Conservation (phyloP, 371 early-diverging fungal genomes). For the Globomyces sp. region DNA sequence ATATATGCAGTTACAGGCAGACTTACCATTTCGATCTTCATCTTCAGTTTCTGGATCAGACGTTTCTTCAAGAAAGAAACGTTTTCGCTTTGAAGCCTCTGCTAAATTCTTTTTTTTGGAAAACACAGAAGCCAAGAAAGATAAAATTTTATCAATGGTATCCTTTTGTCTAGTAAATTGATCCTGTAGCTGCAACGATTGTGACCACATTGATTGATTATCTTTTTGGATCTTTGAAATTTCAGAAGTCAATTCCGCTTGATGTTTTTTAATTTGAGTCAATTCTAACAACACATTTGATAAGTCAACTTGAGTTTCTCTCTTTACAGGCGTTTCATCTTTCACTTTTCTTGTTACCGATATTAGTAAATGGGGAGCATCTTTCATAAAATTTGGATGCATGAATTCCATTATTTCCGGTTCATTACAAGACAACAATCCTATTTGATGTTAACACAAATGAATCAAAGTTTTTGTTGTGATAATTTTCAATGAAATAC, state of each 20-base stretch:
- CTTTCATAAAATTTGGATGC: constrained; percentile 47
- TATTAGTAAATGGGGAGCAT: constrained; percentile 46
- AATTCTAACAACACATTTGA: constrained; percentile 62
- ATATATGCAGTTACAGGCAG: constrained; percentile 3
- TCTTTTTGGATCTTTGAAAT: constrained; percentile 84
- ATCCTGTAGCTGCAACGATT: constrained; percentile 70
- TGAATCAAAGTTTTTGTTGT: not conserved
- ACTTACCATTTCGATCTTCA: constrained; percentile 8
- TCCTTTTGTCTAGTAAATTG: constrained; percentile 83
- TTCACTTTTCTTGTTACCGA: constrained; percentile 50
- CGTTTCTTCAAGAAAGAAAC: constrained; percentile 23
- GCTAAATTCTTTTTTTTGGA: constrained; percentile 23
- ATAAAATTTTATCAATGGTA: constrained; percentile 78
- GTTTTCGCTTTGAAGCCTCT: constrained; percentile 24
- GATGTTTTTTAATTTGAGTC: constrained; percentile 83
- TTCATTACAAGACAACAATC: constrained; percentile 41
- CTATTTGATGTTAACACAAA: no score
- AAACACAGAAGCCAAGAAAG: constrained; percentile 47
- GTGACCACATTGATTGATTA: constrained; percentile 87
- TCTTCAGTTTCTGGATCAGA: not conserved
- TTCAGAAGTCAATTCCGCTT: constrained; percentile 81
- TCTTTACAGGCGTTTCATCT: constrained; percentile 21
- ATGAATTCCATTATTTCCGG: constrained; percentile 56
- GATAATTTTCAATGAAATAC: not conserved
- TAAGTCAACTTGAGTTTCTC: constrained; percentile 29